Percentiles rank a stretch among this genome's conserved stretches.
Evolutionary conservation across 2,329 filamentous ascomycete genomes (phyloP).

Genomic region (Thielaviopsis punctulata): DNA sequence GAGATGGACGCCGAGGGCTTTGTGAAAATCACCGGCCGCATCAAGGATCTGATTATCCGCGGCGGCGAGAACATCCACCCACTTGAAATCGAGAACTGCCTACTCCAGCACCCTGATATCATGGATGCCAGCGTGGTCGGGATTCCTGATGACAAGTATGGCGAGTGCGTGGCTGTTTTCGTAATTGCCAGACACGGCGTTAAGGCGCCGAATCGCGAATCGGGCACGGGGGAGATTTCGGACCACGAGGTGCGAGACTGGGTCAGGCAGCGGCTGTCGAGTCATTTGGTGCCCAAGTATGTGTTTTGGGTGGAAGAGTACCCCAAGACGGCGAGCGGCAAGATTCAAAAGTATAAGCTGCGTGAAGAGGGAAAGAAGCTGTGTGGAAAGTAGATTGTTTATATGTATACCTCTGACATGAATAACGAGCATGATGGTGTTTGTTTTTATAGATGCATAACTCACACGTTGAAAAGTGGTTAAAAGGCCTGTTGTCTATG

Average conservation of each 20-base stretch:
- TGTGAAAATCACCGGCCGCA: conserved; percentile 72
- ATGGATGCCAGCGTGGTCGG: conserved; percentile 71
- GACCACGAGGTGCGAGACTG: conserved; percentile 46
- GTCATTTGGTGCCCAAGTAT: conserved; percentile 70
- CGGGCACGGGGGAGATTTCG: not conserved
- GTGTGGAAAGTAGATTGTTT: conserved; percentile 12
- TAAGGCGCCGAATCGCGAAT: conserved; percentile 2
- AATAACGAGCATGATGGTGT: no score
- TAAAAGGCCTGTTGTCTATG: not conserved
- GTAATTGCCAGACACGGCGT: conserved; percentile 35
- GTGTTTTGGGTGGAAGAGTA: conserved; percentile 78
- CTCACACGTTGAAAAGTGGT: no score
- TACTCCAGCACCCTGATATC: conserved; percentile 55
- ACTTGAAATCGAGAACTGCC: conserved; percentile 75
- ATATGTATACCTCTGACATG: not conserved
- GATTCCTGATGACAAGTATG: conserved; percentile 63
- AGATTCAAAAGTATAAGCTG: conserved; percentile 89
- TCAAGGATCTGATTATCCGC: conserved; percentile 90
- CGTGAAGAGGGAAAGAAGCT: conserved; percentile 41
- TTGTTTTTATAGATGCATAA: no score
- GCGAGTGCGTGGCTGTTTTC: conserved; percentile 77
- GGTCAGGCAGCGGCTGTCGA: conserved; percentile 51
- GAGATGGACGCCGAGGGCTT: conserved; percentile 70
- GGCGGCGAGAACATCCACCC: conserved; percentile 95
- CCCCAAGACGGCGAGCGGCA: conserved; percentile 89